Conservation (phyloP, 2,329 filamentous ascomycete genomes). For the Bimuria novae-zelandiae region DNA sequence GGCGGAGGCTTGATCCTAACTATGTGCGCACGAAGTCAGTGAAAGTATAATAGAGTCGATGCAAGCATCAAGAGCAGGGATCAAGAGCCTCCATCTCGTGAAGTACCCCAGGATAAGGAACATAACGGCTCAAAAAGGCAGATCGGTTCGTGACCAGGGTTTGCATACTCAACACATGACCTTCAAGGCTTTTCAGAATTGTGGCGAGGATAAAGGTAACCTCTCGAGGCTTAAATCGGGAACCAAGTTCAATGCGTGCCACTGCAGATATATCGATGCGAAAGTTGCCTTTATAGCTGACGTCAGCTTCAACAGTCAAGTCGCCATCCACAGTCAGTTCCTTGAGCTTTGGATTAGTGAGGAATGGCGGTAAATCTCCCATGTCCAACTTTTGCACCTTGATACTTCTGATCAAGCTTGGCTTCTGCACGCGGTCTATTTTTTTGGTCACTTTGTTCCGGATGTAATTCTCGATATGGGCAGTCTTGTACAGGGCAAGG, state of each 20-base stretch:
- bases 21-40: not conserved
- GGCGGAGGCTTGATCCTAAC: constrained; percentile 91
- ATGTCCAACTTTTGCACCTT: constrained; percentile 82
- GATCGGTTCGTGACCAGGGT: not conserved
- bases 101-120: not conserved
- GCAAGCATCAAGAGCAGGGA: not conserved
- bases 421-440: constrained; percentile 90
- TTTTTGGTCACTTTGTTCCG: constrained; percentile 92
- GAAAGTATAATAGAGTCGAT: not conserved
- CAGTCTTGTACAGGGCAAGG: constrained; percentile 82
- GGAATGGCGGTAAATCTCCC: constrained; percentile 82
- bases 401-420: constrained; percentile 84
- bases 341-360: constrained; percentile 85
- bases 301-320: constrained; percentile 81
- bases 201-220: constrained; percentile 88
- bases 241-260: constrained; percentile 85
- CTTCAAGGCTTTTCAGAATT: constrained; percentile 81
- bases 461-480: constrained; percentile 77
- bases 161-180: constrained; percentile 66
- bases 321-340: constrained; percentile 93
- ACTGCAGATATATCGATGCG: constrained; percentile 90
- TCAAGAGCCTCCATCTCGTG: not conserved
- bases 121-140: not conserved
- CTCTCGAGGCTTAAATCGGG: constrained; percentile 86
- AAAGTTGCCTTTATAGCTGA: constrained; percentile 88